Base-by-base conservation (phyloP, 2,329 filamentous ascomycete species). In the Talaromyces marneffei region DNA sequence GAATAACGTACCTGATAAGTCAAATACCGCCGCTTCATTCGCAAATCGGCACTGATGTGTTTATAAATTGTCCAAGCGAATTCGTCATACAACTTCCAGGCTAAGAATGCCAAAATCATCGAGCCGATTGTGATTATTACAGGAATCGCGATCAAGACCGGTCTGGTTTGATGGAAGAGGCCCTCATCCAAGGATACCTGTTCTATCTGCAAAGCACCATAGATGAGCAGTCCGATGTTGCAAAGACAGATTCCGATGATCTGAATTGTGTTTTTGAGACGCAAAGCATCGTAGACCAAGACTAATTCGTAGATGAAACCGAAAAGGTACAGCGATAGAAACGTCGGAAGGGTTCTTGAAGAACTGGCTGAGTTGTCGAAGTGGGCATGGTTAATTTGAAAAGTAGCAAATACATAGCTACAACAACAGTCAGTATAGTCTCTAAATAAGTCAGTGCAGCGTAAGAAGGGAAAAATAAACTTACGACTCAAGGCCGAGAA, bases 11-110 rank as follows among this genome's bases (percentile, higher is more conserved):
- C 92, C 87, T 99, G 94, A 74, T 96, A 99, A 64, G 93, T 90
- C 63, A 99, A 83, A 79, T 96, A 99, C 66, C 94, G 87, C 78
- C 92, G 88, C 83, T 97, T 97, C 88, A 99, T 91, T 70, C 92
- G 87, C 72, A 97, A 85, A 79, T 99, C 94, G 57, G 94, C 94
- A 72, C 92, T 96, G 73, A 99, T 99, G 76, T 96, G 92, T 82
- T 99, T 99, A 78, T 99, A 92, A 71, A 99, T 99, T 62, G 94
- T 94, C 94, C 94, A 99, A 10, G 94, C 93, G 76, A 99, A 99
- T 75, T 97, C 93, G 72, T 96, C 92, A 74, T 99, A 97, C 33
- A 99, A 83, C 79, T 96, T 97, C 90, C 92, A 97, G 2, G 93
- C 87, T 57, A 92, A 80, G 64, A 91, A 88, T 14, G 82, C 82